A percentile compares a stretch with the other conserved stretches of the same genome.
Conservation (phyloP, 2,329 filamentous ascomycete genomes). For the Phaeosphaeria sp. region DNA sequence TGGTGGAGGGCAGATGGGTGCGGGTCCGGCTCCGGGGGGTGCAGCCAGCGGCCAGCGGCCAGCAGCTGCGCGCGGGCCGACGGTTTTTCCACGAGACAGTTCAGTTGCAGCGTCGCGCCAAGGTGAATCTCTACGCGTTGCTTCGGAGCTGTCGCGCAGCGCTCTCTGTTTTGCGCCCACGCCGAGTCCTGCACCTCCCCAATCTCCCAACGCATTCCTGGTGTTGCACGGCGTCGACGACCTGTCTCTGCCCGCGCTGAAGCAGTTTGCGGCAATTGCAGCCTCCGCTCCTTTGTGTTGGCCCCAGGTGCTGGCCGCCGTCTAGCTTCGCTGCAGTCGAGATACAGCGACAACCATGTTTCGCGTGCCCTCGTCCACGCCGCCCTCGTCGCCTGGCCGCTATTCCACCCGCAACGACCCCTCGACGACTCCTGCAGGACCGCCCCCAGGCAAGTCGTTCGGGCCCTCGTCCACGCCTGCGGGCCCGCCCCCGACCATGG, state of each 20-base stretch:
- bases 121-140: conserved; percentile 2
- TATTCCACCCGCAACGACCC: conserved; percentile 44
- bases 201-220: not conserved
- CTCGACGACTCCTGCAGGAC: conserved; percentile 65
- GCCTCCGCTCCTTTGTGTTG: conserved; percentile 13
- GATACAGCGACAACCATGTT: conserved; percentile 37
- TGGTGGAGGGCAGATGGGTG: not conserved
- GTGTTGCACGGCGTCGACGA: not conserved
- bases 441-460: conserved; percentile 56
- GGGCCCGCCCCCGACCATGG: conserved; percentile 57
- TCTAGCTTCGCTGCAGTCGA: not conserved
- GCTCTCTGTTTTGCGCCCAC: conserved; percentile 21
- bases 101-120: not conserved
- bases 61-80: not conserved
- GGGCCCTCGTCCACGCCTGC: conserved; percentile 62
- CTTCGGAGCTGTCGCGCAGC: conserved; percentile 16
- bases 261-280: conserved; percentile 2
- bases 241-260: not conserved
- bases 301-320: conserved; percentile 3
- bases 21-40: not conserved
- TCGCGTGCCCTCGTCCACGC: conserved; percentile 39
- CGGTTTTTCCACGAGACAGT: not conserved
- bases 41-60: too few relatives aligned
- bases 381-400: conserved; percentile 46
- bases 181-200: conserved; percentile 7